A percentile compares a stretch with the other conserved stretches of the same genome.
Conservation (phyloP, 2,329 filamentous ascomycete species). For the Rhynchosporium secalis region DNA sequence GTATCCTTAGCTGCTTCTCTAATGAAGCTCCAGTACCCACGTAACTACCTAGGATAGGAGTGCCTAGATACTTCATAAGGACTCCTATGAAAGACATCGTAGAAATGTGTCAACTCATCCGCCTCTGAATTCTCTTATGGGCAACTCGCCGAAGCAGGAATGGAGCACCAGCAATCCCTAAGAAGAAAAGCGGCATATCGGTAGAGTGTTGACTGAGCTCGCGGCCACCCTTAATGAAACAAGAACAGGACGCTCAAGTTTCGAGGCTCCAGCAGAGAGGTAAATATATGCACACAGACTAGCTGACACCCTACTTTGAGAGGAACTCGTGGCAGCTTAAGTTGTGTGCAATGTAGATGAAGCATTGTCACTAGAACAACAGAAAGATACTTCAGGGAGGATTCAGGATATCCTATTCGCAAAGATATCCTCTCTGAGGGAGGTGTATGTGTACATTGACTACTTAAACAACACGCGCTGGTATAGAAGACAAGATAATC, state of each 20-base stretch:
- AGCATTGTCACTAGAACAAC: neutral
- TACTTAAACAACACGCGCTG: neutral
- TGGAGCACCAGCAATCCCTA: slow-evolving; percentile 31
- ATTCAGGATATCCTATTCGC: neutral
- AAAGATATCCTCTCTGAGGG: neutral
- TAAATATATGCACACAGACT: slow-evolving; percentile 90
- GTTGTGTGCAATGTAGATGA: slow-evolving; percentile 68
- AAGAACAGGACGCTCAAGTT: slow-evolving; percentile 41
- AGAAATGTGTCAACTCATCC: slow-evolving; percentile 35
- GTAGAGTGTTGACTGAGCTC: slow-evolving; percentile 36
- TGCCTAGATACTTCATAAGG: too few relatives aligned
- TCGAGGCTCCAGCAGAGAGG: slow-evolving; percentile 40
- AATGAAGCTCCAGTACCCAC: too few relatives aligned
- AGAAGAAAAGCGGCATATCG: slow-evolving; percentile 31
- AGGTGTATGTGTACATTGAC: slow-evolving; percentile 1
- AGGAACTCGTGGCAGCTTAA: slow-evolving; percentile 88
- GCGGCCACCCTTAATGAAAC: slow-evolving; percentile 38
- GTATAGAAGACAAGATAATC: neutral
- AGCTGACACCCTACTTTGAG: slow-evolving; percentile 85
- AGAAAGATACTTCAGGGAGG: neutral
- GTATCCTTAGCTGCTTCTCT: too few relatives aligned
- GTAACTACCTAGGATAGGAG: too few relatives aligned
- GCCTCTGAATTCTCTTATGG: slow-evolving; percentile 31
- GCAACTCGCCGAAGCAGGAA: slow-evolving; percentile 28
- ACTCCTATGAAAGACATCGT: neutral